Base-by-base conservation (phyloP, 2,329 filamentous ascomycete genomes). In the Plectosphaerella plurivora region DNA sequence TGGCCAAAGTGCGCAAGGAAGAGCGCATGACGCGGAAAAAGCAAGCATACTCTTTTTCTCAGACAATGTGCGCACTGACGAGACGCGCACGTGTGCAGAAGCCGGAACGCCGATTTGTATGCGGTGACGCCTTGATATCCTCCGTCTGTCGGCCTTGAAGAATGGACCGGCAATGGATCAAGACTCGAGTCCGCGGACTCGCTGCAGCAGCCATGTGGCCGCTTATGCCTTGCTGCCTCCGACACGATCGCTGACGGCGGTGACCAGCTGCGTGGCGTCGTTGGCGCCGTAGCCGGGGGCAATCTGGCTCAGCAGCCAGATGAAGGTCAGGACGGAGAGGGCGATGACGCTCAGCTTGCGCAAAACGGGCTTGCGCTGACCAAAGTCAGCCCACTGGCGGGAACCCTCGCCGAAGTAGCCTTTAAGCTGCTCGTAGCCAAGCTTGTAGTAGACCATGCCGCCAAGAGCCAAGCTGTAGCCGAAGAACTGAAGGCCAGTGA, bases 381-480 rank as follows among this genome's bases (percentile, higher is more conserved):
- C 91, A 61, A 94, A 91, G 65, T 96, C 91, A 49, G 88, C 87
- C 91, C 91, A 96, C 55, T 86, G 82, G 67, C 91, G 88, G 65
- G 79, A 78, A 51, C 79, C 87, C 61, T 91, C 86, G 56, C 79
- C 77, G 54, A 87, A 73, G 69, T 93, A 91, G 65, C 87, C 87
- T 78, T 88, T 92, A 66, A 96, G 75, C 69, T 91, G 88, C 55
- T 96, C 91, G 54, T 81, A 83, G 53, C 89, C 89, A 55, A 93
- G 85, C 81, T 92, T 92, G 80, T 91, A 93, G 80, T 90, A 91
- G 60, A 91, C 72, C 73, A 94, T 88, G 64, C 89, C 89, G 57
- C 75, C 78, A 28, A 93, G 82, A 49, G 89, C 88, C 65, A 93
- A 89, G 69, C 78, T 81, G 79, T 93, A 94, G 60, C 89, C 89